Conservation (phyloP, 2,329 filamentous ascomycete species). For the Xylaria sp. region DNA sequence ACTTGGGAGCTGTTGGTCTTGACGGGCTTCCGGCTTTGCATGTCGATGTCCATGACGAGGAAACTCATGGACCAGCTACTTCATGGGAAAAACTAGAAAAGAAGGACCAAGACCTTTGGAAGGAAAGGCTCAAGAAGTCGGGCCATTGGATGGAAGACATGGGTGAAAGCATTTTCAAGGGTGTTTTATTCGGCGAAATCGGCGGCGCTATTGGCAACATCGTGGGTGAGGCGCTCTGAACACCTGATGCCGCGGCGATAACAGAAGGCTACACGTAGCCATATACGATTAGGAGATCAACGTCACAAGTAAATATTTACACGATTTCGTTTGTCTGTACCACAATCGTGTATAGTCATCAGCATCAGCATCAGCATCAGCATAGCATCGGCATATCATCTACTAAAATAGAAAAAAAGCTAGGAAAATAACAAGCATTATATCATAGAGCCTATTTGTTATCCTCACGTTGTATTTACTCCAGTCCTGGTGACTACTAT, state of each 20-base stretch:
- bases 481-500: not conserved
- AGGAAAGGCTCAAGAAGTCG: conserved; percentile 70
- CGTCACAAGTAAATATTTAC: conserved; percentile 28
- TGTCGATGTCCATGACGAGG: conserved; percentile 58
- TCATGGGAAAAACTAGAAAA: conserved; percentile 76
- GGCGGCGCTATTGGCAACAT: conserved; percentile 68
- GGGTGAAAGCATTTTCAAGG: conserved; percentile 79
- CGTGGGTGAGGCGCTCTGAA: conserved; percentile 54
- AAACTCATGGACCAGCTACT: conserved; percentile 63
- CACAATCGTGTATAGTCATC: conserved; percentile 33
- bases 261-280: conserved; percentile 25
- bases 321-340: conserved; percentile 41
- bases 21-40: conserved; percentile 48
- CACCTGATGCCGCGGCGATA: conserved; percentile 10
- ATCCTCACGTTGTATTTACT: not conserved
- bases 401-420: conserved; percentile 17
- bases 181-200: conserved; percentile 80
- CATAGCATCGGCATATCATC: conserved; percentile 16
- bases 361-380: conserved; percentile 18
- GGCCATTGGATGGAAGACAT: conserved; percentile 84
- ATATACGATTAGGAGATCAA: conserved; percentile 7
- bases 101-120: conserved; percentile 74
- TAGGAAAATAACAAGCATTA: conserved; percentile 8
- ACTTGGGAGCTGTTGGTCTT: conserved; percentile 39
- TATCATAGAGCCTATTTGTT: not conserved